Evolutionary conservation across 345 rosid species (phyloP), one percentile per base, ranked within the genome.

Genomic region (Salix koriyanagi): DNA sequence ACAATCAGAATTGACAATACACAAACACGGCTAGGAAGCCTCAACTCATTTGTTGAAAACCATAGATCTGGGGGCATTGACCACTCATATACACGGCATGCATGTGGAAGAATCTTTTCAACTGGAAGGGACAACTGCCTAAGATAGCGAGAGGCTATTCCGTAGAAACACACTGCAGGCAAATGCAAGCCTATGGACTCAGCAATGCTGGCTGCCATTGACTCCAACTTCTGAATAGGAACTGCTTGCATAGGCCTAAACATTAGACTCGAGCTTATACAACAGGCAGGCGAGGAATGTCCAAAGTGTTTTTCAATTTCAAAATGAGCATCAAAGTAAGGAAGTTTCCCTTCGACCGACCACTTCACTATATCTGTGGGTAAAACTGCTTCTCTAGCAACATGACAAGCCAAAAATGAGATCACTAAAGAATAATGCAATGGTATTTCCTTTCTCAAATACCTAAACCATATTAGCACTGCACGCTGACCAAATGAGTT

Each of bases 11-110:
- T 85, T 26, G 92, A 84, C 90, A 91, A 86, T 65, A 88, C 87
- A 77, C 87, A 79, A 0, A 87, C 87, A 48, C 92, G 87, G n/a
- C 89, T 83, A 25, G 97, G 97, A 81, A 87, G 87, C 84, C 88
- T 91, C 71, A 18, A 48, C 78, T 87, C 89, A 67, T 84, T 89
- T 79, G 80, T 78, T 1, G 97, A 94, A 66, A 94, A 70, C 90
- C 94, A 88, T 12, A 92, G 76, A 48, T 91, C 94, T 7, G 97
- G 89, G 46, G 93, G 97, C 94, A 89, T 80, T 13, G 90, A 85
- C 97, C 96, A 90, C 75, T 83, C 89, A 32, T 84, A 78, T 73
- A 92, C 80, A 10, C 76, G 84, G 81, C 90, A 80, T 36, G 93
- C 93, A 67, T 80, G 82, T 37, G 85, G 82, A 70, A 93, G 81